Percentiles rank a stretch among this genome's conserved stretches.
These are phyloP conservation scores for Fomitopsis schrenkii DNA, from an alignment of 1,284 basidiomycete species.

Conservation along the genomic window DNA sequence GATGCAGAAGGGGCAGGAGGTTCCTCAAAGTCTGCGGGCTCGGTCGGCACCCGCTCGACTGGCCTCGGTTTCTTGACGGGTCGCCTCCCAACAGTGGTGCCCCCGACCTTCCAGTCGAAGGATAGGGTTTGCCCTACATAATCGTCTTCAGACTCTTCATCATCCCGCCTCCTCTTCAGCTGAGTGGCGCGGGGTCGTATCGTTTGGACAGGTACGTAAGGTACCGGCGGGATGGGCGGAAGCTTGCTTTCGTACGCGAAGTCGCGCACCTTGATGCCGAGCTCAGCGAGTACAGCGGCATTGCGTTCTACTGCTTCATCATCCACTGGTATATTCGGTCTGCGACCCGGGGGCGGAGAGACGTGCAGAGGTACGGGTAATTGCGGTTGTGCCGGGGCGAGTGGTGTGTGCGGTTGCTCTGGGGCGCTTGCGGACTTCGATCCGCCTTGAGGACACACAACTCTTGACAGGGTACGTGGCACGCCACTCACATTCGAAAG, in stretches of 20 bases:
- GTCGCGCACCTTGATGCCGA: slow-evolving; percentile 67
- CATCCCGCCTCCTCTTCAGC: slow-evolving; percentile 34
- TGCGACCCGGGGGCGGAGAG: no score
- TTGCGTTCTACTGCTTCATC: background rate
- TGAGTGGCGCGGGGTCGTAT: slow-evolving; percentile 37
- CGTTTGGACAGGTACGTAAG: slow-evolving; percentile 36
- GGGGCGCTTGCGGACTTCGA: background rate
- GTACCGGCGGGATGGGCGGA: slow-evolving; percentile 51
- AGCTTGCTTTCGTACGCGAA: slow-evolving; percentile 65
- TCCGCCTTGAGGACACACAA: slow-evolving; percentile 1
- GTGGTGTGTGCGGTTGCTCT: background rate
- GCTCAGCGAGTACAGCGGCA: slow-evolving; percentile 27
- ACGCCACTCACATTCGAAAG: slow-evolving; percentile 2
- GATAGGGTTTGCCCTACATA: slow-evolving; percentile 13
- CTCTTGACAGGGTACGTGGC: background rate
- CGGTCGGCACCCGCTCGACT: slow-evolving; percentile 45
- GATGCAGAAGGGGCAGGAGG: slow-evolving; percentile 23
- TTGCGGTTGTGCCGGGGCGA: background rate
- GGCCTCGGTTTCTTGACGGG: slow-evolving; percentile 27
- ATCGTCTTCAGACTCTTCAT: slow-evolving; percentile 24
- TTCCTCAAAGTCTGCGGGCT: slow-evolving; percentile 35
- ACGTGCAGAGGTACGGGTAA: no score
- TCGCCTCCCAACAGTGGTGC: slow-evolving; percentile 9
- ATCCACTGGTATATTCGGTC: no score
- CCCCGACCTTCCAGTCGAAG: slow-evolving; percentile 14